Conservation (phyloP, 176 grass and related monocot genomes). For the Phoenix roebelenii region DNA sequence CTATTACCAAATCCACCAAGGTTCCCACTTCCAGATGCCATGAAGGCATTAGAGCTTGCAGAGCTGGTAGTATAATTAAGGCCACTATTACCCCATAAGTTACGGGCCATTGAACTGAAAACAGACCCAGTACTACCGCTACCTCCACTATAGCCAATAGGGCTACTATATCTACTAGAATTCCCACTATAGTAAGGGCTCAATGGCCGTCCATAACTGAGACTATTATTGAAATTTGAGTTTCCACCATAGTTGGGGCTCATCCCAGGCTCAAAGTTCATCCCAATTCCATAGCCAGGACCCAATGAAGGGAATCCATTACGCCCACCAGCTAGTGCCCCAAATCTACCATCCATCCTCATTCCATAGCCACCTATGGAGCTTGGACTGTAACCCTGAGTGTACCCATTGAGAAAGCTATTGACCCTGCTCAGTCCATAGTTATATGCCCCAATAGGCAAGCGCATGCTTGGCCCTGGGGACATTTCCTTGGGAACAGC, state of each 20-base stretch:
- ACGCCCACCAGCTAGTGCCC: conserved; percentile 47
- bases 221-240: conserved; percentile 44
- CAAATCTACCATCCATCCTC: conserved; percentile 66
- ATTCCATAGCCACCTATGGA: conserved; percentile 68
- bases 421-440: conserved; percentile 51
- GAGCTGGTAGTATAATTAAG: conserved; percentile 45
- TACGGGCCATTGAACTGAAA: conserved; percentile 61
- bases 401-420: conserved; percentile 67
- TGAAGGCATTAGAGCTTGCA: conserved; percentile 53
- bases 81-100: conserved; percentile 57
- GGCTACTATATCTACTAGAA: conserved; percentile 54
- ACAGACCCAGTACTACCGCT: conserved; percentile 61
- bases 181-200: conserved; percentile 52
- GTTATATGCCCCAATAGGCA: conserved; percentile 48
- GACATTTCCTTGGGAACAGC: conserved; percentile 94
- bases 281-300: conserved; percentile 62
- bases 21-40: conserved; percentile 36
- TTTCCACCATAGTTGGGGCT: conserved; percentile 39
- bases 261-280: conserved; percentile 54
- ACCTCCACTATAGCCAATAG: conserved; percentile 42
- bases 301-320: conserved; percentile 66
- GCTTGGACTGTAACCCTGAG: conserved; percentile 50
- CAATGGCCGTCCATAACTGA: conserved; percentile 47
- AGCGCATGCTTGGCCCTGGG: conserved; percentile 60
- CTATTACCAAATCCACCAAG: conserved; percentile 26